Base-by-base conservation (phyloP, 768 basidiomycete species). In the Gloeopeniophorella convolvens region DNA sequence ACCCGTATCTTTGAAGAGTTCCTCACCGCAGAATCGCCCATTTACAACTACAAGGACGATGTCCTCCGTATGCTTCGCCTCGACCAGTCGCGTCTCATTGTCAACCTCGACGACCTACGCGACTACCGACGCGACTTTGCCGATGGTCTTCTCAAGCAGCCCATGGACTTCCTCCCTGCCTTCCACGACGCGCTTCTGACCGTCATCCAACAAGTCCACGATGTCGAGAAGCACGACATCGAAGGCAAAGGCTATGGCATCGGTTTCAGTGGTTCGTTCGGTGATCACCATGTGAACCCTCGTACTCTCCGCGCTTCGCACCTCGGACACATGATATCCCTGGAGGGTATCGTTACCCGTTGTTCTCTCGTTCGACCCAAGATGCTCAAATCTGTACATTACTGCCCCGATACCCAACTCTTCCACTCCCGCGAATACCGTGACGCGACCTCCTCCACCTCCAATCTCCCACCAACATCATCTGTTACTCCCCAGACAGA, bases 281-380 rank as follows among this genome's bases (percentile, higher is more conserved):
- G 96, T 37, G 95, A 97, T 68, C 90, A 98, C 67, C 94, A 97
- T 67, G 88, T 94, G 66, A 97, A 87, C 67, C 96, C 96, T 40
- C 78, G 96, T 7, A 92, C 92, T 15, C 78, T 99, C 43, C 79
- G 83, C 50, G 87, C 92, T 26, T 76, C 80, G 54, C 86, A 98
- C 66, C 79, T 99, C 16, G 89, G 92, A 42, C 92, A 86, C 68
- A 92, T 98, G 92, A 89, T 98, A 63, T 93, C 89, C 28, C 67
- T 99, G 28, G 96, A 99, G 71, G 96, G 95, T 32, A 99, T 99
- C 64, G 92, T 99, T 55, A 98, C 95, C 3, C 80, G 96, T 50
- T 99, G 96, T 66, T 97, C 94, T 6, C 83, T 99, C 50, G 95
- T 98, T 46, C 85, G 96, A 27, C 96, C 96, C 13, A 99, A 99